Percentiles rank a stretch among this genome's conserved stretches.
These are phyloP conservation scores for Eucalyptus pauciflora DNA, from an alignment of 345 rosid species.

Conservation along the genomic window DNA sequence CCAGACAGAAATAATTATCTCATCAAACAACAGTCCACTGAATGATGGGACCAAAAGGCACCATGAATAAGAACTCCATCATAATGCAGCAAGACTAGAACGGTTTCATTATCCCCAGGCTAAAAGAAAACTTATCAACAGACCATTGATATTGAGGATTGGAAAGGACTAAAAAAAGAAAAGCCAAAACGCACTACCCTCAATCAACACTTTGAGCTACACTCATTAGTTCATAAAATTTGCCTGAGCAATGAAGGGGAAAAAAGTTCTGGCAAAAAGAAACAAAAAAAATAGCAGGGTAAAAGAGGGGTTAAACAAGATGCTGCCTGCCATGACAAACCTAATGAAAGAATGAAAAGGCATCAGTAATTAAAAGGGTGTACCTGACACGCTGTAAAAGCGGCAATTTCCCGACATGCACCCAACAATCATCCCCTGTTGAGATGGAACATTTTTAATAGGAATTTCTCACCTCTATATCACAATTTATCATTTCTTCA, in stretches of 20 bases:
- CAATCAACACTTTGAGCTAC: neutral
- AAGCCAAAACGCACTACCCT: neutral
- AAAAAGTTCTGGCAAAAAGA: neutral
- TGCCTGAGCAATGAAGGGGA: neutral
- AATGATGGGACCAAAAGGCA: neutral
- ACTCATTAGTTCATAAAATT: neutral
- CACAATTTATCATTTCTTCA: neutral
- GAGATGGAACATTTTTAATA: neutral
- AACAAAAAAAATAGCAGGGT: neutral
- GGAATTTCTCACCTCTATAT: neutral
- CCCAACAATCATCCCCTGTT: constrained; percentile 29
- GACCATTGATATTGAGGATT: neutral
- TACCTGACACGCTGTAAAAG: constrained; percentile 18
- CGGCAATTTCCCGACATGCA: constrained; percentile 30
- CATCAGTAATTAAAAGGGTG: neutral
- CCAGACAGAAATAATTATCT: neutral
- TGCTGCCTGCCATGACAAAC: neutral
- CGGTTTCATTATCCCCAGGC: neutral
- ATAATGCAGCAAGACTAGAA: neutral
- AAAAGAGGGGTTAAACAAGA: neutral
- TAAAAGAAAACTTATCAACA: neutral
- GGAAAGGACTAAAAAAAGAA: neutral
- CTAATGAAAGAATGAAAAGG: neutral
- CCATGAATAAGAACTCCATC: neutral
- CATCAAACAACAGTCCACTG: neutral